Evolutionary conservation across 768 basidiomycete genomes (phyloP).

Genomic region (Tylopilus felleus): DNA sequence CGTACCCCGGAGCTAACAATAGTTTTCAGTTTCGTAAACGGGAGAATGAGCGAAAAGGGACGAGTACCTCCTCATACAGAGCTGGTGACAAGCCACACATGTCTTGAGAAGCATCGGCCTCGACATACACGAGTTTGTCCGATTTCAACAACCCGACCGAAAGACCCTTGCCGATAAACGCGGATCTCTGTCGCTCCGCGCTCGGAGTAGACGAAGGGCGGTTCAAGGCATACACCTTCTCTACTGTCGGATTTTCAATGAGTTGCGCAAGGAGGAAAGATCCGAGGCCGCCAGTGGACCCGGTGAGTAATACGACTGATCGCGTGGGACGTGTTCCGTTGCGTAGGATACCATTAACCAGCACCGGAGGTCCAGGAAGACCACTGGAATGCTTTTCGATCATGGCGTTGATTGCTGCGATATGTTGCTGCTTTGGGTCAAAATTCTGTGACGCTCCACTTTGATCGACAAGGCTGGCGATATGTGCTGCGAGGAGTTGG

Average conservation of each 20-base stretch:
- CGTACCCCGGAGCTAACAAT: not conserved
- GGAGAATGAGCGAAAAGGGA: too few species aligned
- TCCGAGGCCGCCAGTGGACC: not conserved
- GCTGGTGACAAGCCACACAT: not conserved
- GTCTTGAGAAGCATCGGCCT: not conserved
- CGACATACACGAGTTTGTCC: not conserved
- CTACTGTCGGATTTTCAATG: not conserved
- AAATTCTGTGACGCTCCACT: not conserved
- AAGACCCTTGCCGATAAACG: not conserved
- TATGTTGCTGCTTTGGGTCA: too few species aligned
- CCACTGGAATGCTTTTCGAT: not conserved
- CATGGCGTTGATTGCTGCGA: too few species aligned
- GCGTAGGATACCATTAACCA: not conserved
- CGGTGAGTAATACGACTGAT: not conserved
- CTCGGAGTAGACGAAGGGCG: constrained; percentile 14
- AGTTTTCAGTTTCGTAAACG: not conserved
- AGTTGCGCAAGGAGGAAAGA: not conserved
- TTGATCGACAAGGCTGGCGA: not conserved
- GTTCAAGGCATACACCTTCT: constrained; percentile 24
- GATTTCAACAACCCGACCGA: not conserved
- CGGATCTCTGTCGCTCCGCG: not conserved
- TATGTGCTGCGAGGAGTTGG: not conserved
- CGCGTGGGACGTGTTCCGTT: not conserved
- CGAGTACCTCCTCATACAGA: not conserved
- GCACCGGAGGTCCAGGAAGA: not conserved